A percentile compares a stretch with the other conserved stretches of the same genome.
phyloP scores from a whole-genome alignment of 1,284 basidiomycete genomes.

The Cryptococcus maquisensis region DNA sequence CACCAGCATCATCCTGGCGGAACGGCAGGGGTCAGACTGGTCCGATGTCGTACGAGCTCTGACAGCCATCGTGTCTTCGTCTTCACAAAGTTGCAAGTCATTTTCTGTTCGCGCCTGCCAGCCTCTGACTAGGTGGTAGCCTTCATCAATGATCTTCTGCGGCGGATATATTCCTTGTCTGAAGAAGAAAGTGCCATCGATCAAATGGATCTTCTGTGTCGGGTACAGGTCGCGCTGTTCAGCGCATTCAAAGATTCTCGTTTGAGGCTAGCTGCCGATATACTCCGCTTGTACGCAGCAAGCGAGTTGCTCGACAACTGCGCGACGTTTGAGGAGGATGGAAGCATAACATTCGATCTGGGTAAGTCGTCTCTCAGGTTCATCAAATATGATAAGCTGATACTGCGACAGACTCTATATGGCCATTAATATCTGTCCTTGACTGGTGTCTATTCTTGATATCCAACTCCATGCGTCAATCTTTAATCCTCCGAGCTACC shows the following conservation, averaged over 20 bases:
- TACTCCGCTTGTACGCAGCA: constrained; percentile 31
- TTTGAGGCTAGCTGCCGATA: constrained; percentile 22
- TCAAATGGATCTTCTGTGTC: constrained; percentile 21
- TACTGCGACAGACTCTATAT: constrained; percentile 26
- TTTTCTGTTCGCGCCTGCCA: not conserved
- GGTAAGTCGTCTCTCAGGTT: constrained; percentile 19
- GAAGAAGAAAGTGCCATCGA: constrained; percentile 10
- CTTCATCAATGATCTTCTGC: constrained; percentile 5
- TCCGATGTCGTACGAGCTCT: constrained; percentile 33
- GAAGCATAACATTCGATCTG: constrained; percentile 26
- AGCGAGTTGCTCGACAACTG: constrained; percentile 27
- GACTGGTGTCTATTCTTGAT: constrained; percentile 32
- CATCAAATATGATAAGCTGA: not conserved
- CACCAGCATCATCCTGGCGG: constrained; percentile 20
- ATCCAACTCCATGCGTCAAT: constrained; percentile 24
- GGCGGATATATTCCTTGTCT: constrained; percentile 2
- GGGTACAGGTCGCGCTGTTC: constrained; percentile 33
- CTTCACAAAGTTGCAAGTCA: not conserved
- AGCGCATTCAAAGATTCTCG: constrained; percentile 21
- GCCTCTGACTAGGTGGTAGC: not conserved
- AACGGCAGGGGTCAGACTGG: constrained; percentile 32
- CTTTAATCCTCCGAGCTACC: constrained; percentile 19
- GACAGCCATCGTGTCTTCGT: not conserved
- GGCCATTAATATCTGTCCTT: constrained; percentile 33
- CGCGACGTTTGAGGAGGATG: constrained; percentile 17